These are phyloP conservation scores for Kwoniella bestiolae DNA, from an alignment of 768 basidiomycete species.

Conservation along the genomic window DNA sequence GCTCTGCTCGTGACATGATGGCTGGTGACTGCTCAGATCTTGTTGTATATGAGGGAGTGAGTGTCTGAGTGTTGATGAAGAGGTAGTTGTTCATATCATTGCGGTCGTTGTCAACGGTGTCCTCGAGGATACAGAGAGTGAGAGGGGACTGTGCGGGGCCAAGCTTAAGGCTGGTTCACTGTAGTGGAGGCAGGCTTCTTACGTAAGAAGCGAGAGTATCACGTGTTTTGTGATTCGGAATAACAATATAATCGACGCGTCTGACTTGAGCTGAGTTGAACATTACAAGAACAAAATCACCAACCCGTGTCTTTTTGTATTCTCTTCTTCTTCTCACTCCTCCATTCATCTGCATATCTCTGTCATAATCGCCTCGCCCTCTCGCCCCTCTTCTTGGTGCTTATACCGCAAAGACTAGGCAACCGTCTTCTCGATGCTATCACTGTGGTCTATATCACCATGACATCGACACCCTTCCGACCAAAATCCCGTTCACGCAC, in stretches of 20 bases:
- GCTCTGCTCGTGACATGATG: slow-evolving; percentile 46
- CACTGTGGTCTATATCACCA: not conserved
- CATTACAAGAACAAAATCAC: slow-evolving; percentile 16
- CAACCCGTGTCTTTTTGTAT: not conserved
- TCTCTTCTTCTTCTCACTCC: not conserved
- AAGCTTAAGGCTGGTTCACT: not conserved
- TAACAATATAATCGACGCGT: slow-evolving; percentile 3
- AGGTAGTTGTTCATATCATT: not conserved
- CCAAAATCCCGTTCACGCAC: not conserved
- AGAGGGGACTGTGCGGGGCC: slow-evolving; percentile 2
- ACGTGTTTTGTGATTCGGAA: slow-evolving; percentile 10
- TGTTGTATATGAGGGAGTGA: not conserved
- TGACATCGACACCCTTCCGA: slow-evolving; percentile 8
- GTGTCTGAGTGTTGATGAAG: not conserved
- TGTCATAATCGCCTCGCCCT: not conserved
- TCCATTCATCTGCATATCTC: not conserved
- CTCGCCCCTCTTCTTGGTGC: not conserved
- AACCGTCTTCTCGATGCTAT: not conserved
- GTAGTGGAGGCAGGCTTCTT: slow-evolving; percentile 12
- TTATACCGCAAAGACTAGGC: not conserved
- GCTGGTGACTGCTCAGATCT: not conserved
- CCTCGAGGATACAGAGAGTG: not conserved
- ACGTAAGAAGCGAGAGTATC: not conserved
- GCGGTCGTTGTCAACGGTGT: not conserved
- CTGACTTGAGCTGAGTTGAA: slow-evolving; percentile 1